Percentiles rank a stretch among this genome's conserved stretches.
Evolutionary conservation across 2,329 filamentous ascomycete species (phyloP).

Genomic region (Clarireedia hainanense): DNA sequence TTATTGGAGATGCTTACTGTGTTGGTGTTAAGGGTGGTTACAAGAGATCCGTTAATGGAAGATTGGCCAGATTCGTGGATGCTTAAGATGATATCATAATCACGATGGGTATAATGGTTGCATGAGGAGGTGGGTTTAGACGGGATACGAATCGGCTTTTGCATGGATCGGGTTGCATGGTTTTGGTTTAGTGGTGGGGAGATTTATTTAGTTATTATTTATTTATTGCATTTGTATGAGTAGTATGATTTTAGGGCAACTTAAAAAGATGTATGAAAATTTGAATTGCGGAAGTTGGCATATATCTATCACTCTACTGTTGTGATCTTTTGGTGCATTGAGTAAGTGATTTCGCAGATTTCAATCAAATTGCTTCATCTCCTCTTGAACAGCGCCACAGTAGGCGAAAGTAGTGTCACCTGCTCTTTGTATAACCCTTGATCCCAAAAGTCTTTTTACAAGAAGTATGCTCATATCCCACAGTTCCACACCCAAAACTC

Average conservation of each 20-base stretch:
- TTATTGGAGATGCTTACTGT: constrained; percentile 21
- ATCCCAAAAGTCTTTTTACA: no score
- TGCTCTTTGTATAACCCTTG: no score
- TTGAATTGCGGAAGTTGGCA: background rate
- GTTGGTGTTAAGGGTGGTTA: constrained; percentile 11
- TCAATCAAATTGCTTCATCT: no score
- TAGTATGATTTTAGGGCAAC: background rate
- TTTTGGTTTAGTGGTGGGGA: background rate
- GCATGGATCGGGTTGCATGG: background rate
- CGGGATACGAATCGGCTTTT: background rate
- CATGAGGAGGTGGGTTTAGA: background rate
- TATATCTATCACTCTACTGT: no score
- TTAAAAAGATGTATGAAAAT: background rate
- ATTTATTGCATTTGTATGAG: background rate
- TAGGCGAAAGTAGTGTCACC: no score
- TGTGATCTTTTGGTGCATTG: no score
- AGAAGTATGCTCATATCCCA: no score
- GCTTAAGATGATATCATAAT: background rate
- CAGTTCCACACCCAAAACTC: no score
- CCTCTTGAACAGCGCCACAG: no score
- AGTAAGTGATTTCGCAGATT: no score
- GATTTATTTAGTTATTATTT: background rate
- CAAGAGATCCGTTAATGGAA: background rate
- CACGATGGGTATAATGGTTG: background rate
- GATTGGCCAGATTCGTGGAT: constrained; percentile 2